Evolutionary conservation across 148 eudicot species (phyloP).

Genomic region (Diospyros lotus): DNA sequence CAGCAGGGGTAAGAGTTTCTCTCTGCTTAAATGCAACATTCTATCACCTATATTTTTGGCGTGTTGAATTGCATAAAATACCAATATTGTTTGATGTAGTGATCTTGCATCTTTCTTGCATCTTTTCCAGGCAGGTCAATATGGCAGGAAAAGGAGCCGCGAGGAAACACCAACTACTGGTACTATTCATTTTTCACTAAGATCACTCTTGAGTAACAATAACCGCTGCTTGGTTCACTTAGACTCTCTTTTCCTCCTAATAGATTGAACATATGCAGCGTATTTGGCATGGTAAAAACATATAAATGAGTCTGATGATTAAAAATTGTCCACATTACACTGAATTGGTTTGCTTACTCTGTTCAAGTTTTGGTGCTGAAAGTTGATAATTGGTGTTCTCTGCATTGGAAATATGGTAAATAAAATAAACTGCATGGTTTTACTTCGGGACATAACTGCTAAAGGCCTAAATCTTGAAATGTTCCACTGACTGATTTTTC

Average conservation of each 20-base stretch:
- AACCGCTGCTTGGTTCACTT: not conserved
- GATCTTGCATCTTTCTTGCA: not conserved
- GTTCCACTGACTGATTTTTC: not conserved
- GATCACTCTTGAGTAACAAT: not conserved
- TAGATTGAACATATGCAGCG: not conserved
- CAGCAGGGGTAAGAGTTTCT: conserved; percentile 52
- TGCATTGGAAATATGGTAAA: not conserved
- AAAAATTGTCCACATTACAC: not conserved
- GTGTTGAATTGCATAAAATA: not conserved
- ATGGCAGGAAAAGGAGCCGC: conserved; percentile 63
- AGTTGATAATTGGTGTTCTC: not conserved
- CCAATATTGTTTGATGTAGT: too few relatives aligned
- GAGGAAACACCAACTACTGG: conserved; percentile 55
- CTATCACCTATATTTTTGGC: not conserved
- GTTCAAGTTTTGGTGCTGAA: not conserved
- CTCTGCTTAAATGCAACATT: not conserved
- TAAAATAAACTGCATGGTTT: too few relatives aligned
- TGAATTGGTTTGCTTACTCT: not conserved
- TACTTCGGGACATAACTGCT: not conserved
- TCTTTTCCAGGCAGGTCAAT: conserved; percentile 44
- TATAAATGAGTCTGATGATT: not conserved
- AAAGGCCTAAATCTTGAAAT: not conserved
- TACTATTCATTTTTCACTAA: conserved; percentile 24
- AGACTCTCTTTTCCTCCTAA: not conserved
- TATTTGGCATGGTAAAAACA: not conserved